These are phyloP conservation scores for Pythium rishiriense DNA, from an alignment of 352 stramenopile genomes.

Conservation along the genomic window DNA sequence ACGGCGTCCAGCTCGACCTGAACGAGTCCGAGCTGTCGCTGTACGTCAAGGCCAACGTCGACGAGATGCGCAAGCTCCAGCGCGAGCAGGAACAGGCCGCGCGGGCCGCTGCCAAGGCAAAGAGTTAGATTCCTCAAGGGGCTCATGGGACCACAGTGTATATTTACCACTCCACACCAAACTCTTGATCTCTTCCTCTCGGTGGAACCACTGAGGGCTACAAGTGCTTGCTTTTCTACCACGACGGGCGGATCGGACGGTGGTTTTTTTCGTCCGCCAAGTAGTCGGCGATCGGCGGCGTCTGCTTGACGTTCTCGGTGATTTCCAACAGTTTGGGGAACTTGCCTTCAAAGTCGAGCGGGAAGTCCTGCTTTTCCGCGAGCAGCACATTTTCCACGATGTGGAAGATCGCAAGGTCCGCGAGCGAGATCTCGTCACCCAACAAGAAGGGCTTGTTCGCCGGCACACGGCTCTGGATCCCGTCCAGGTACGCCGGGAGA, in stretches of 20 bases:
- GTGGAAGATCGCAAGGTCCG: conserved; percentile 43
- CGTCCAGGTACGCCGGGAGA: conserved; percentile 30
- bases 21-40: conserved; percentile 59
- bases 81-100: conserved; percentile 12
- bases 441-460: conserved; percentile 33
- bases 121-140: background rate
- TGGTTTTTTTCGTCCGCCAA: conserved; percentile 20
- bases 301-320: conserved; percentile 18
- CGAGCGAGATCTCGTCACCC: conserved; percentile 34
- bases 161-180: background rate
- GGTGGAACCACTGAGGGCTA: background rate
- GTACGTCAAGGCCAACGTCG: conserved; percentile 71
- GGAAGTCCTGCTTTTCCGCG: conserved; percentile 29
- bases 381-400: conserved; percentile 36
- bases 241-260: conserved; percentile 18
- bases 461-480: conserved; percentile 26
- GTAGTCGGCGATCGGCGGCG: conserved; percentile 27
- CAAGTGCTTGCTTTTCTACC: background rate
- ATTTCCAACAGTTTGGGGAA: conserved; percentile 32
- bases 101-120: conserved; percentile 8
- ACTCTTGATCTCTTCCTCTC: background rate
- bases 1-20: conserved; percentile 68
- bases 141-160: no score
- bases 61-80: conserved; percentile 51
- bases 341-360: conserved; percentile 29